Conservation (phyloP, 2,329 filamentous ascomycete genomes). For the Pseudogymnoascus sp. region DNA sequence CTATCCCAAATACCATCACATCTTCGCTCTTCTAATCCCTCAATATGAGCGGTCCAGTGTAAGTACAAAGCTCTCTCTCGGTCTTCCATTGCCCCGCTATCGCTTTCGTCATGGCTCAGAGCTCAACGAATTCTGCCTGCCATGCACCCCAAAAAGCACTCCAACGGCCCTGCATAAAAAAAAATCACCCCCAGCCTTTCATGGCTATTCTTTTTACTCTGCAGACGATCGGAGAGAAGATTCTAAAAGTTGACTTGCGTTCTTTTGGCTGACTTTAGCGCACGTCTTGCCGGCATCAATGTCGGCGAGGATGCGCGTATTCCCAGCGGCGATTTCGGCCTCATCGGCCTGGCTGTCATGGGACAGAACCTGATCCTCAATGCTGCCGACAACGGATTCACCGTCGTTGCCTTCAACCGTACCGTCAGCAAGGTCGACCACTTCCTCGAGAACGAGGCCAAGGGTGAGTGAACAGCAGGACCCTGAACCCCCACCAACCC, state of each 20-base stretch:
- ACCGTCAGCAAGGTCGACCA: slow-evolving; percentile 96
- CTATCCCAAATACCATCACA: not conserved
- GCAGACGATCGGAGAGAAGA: slow-evolving; percentile 6
- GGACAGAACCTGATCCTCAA: slow-evolving; percentile 84
- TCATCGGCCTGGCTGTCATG: slow-evolving; percentile 90
- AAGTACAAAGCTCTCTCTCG: slow-evolving; percentile 39
- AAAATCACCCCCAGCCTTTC: slow-evolving; percentile 17
- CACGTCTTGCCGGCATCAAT: slow-evolving; percentile 66
- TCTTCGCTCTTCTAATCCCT: slow-evolving; percentile 4
- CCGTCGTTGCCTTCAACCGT: slow-evolving; percentile 96
- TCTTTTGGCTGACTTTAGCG: slow-evolving; percentile 42
- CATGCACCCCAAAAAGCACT: slow-evolving; percentile 1
- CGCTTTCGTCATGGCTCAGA: slow-evolving; percentile 17
- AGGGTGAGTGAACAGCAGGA: slow-evolving; percentile 43
- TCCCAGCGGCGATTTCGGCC: slow-evolving; percentile 65
- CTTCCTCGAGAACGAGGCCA: slow-evolving; percentile 85
- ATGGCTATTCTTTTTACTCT: slow-evolving; percentile 9
- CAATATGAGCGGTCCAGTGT: slow-evolving; percentile 43
- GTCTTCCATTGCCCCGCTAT: slow-evolving; percentile 28
- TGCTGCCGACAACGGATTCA: slow-evolving; percentile 88
- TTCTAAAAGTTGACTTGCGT: slow-evolving; percentile 21
- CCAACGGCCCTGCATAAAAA: not conserved
- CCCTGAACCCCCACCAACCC: not conserved
- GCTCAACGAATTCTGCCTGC: slow-evolving; percentile 11
- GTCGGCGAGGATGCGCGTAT: slow-evolving; percentile 52